phyloP scores from a whole-genome alignment of 192 early-diverging fungal species.

The Dispira simplex region DNA sequence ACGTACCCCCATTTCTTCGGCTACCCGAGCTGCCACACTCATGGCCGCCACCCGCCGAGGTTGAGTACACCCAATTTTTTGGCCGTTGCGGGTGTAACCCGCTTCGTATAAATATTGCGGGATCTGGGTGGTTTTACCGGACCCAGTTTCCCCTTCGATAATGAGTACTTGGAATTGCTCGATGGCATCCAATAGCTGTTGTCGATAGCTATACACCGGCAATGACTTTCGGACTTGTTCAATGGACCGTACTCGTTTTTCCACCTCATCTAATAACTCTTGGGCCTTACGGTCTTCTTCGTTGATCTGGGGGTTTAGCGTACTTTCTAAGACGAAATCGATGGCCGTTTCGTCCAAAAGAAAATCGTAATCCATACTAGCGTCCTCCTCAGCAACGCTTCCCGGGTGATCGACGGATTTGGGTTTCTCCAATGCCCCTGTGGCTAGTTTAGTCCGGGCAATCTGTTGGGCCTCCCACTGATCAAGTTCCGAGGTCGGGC shows the following conservation, averaged over 20 bases:
- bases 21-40: slow-evolving; percentile 92
- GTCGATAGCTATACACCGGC: slow-evolving; percentile 78
- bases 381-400: slow-evolving; percentile 24
- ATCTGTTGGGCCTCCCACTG: slow-evolving; percentile 86
- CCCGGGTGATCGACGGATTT: slow-evolving; percentile 18
- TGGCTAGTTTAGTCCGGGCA: slow-evolving; percentile 34
- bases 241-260: slow-evolving; percentile 42
- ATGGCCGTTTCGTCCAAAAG: slow-evolving; percentile 88
- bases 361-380: slow-evolving; percentile 72
- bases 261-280: slow-evolving; percentile 38
- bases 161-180: slow-evolving; percentile 77
- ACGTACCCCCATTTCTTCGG: slow-evolving; percentile 91
- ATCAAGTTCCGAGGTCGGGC: slow-evolving; percentile 63
- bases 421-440: slow-evolving; percentile 12
- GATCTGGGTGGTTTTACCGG: slow-evolving; percentile 97
- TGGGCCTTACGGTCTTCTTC: slow-evolving; percentile 34
- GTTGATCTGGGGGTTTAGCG: slow-evolving; percentile 35
- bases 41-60: slow-evolving; percentile 97
- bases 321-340: slow-evolving; percentile 73
- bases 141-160: slow-evolving; percentile 95
- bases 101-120: slow-evolving; percentile 94
- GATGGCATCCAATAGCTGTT: slow-evolving; percentile 71
- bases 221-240: slow-evolving; percentile 47
- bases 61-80: slow-evolving; percentile 92
- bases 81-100: slow-evolving; percentile 77